These are phyloP conservation scores for Penicillium waksmanii DNA, from an alignment of 495 filamentous ascomycete genomes.

Conservation along the genomic window DNA sequence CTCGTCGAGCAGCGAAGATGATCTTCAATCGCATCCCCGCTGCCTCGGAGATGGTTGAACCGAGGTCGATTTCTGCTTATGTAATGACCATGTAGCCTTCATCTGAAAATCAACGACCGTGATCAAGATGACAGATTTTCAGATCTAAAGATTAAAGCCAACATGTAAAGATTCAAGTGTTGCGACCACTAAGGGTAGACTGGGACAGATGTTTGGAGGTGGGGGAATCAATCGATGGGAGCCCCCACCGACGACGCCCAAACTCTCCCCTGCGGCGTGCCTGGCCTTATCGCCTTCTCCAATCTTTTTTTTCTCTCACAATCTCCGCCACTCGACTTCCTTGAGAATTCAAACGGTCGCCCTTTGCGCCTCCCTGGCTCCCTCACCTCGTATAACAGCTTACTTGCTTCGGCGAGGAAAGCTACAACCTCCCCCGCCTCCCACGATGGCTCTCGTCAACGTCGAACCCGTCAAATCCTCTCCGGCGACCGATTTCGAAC, in stretches of 20 bases:
- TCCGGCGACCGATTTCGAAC: constrained; percentile 36
- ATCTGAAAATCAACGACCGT: constrained; percentile 9
- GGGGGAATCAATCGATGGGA: background rate
- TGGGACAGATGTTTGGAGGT: constrained; percentile 1
- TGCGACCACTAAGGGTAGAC: background rate
- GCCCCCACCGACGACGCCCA: background rate
- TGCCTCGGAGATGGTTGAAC: constrained; percentile 21
- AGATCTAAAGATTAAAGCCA: background rate
- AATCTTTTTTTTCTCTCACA: constrained; percentile 1
- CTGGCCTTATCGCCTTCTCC: constrained; percentile 5
- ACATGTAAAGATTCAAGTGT: background rate
- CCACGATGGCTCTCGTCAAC: constrained; percentile 59
- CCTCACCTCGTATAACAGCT: constrained; percentile 61
- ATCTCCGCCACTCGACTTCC: background rate
- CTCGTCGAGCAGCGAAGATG: constrained; percentile 10
- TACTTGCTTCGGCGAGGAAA: constrained; percentile 60
- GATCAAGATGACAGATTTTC: background rate
- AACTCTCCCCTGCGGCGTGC: background rate
- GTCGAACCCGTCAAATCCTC: constrained; percentile 43
- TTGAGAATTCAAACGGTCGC: constrained; percentile 1
- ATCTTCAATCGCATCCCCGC: constrained; percentile 17
- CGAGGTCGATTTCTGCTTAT: constrained; percentile 30
- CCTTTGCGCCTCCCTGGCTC: constrained; percentile 51
- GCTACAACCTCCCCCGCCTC: constrained; percentile 40
- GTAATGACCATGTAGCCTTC: constrained; percentile 19